Percentiles rank a stretch among this genome's conserved stretches.
Evolutionary conservation across 1,284 basidiomycete genomes (phyloP).

Genomic region (Cryptococcus hybrid): DNA sequence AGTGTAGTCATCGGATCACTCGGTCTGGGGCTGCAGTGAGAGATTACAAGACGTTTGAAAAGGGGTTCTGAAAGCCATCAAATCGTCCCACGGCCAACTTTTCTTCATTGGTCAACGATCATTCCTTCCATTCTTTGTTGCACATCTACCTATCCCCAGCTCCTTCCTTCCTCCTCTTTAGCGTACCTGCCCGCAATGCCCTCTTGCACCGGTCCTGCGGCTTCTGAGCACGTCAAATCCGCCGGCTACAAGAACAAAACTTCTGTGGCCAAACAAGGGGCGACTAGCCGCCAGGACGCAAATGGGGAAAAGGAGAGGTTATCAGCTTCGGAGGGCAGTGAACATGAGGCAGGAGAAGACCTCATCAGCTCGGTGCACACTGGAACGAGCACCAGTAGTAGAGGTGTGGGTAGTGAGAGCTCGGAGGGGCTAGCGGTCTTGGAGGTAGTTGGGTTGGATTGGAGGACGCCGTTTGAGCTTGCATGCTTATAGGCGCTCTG

Average conservation of each 20-base stretch:
- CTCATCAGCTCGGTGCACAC: conserved; percentile 41
- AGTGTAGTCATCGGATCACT: conserved; percentile 15
- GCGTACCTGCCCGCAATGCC: conserved; percentile 26
- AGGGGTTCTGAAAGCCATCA: conserved; percentile 30
- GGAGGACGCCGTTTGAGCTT: conserved; percentile 9
- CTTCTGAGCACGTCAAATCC: background rate
- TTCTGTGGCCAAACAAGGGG: background rate
- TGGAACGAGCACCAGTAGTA: conserved; percentile 21
- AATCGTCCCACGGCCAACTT: conserved; percentile 11
- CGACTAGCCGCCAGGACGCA: background rate
- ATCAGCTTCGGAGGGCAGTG: conserved; percentile 20
- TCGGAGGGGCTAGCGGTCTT: conserved; percentile 22
- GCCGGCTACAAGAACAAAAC: background rate
- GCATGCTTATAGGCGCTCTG: too few species aligned
- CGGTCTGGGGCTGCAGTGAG: conserved; percentile 29
- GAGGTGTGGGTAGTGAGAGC: conserved; percentile 14
- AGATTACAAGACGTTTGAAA: conserved; percentile 37
- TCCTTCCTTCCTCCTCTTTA: conserved; percentile 23
- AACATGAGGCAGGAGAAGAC: conserved; percentile 41
- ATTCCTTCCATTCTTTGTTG: conserved; percentile 27
- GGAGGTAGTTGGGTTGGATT: conserved; percentile 43
- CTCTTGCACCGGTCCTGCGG: conserved; percentile 26
- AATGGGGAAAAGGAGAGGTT: conserved; percentile 1
- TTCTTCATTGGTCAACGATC: conserved; percentile 34
- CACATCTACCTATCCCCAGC: conserved; percentile 22